Conservation (phyloP, 257 asterid genomes). For the Lycium barbarum region DNA sequence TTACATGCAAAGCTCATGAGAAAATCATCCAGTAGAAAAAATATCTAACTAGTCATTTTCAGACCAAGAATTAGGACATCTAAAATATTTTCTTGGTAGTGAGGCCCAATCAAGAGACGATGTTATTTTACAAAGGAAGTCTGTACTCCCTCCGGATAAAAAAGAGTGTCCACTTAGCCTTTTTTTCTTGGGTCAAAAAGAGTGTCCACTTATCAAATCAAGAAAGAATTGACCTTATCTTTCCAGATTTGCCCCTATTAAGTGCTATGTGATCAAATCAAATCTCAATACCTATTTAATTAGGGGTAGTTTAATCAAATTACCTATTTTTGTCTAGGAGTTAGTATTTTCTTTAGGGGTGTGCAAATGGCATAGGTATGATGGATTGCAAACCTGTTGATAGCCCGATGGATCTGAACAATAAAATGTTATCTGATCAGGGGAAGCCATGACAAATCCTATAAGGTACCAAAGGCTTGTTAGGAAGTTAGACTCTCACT, state of each 20-base stretch:
- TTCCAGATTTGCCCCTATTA: no score
- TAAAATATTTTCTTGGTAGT: background rate
- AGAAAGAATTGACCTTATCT: no score
- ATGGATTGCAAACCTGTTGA: background rate
- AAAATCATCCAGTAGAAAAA: background rate
- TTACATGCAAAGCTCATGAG: background rate
- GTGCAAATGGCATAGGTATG: background rate
- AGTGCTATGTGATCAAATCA: no score
- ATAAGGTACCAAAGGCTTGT: slow-evolving; percentile 10
- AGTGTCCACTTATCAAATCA: no score
- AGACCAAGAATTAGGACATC: background rate
- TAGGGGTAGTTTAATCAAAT: no score
- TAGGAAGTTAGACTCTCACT: slow-evolving; percentile 2
- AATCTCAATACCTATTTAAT: no score
- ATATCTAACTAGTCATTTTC: slow-evolving; percentile 18
- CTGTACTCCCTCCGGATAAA: background rate
- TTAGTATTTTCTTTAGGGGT: no score
- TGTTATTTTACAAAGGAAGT: background rate
- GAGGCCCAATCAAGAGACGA: background rate
- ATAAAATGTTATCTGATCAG: background rate
- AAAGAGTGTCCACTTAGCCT: background rate
- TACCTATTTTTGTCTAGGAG: no score
- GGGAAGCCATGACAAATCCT: slow-evolving; percentile 10
- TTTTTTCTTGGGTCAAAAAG: no score
- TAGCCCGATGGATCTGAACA: background rate